Base-by-base conservation (phyloP, 371 early-diverging fungal genomes). In the Capniomyces stellatus region DNA sequence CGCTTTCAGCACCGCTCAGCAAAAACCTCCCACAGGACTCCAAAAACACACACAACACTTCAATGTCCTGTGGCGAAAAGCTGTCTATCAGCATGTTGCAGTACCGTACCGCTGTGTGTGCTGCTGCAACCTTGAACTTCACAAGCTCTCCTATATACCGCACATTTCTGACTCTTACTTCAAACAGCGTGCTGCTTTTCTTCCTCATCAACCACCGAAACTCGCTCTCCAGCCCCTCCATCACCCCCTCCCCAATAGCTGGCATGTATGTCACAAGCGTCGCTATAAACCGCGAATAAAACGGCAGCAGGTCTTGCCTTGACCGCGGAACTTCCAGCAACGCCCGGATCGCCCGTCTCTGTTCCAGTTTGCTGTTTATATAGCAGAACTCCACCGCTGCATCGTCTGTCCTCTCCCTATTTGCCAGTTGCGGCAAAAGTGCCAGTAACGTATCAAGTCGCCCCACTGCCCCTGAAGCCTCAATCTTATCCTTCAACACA, bases 371-470 rank as follows among this genome's bases (percentile, higher is more conserved):
- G 44, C 76, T 79, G 67, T 92, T 93, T 19, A 87, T 60, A 61
- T 78, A 90, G 61, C 92, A 91, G 67, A 94, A 93, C 42, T 94
- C 89, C 15, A 92, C 82, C 0, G 96, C 93, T 1, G 83, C 69
- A 58, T 83, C 76, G 67, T 98, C 95, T 31, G 89, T 83, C 58
- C 80, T 63, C 35, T 87, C 89, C 3, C 86, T 77, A 58, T 86
- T 92, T 50, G 79, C 74, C 52, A 88, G 71, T 12, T 71, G 75
- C 1, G 87, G 81, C n/a, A 97, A 74, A 22, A 79, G 75, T 22
- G 78, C 74, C 42, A 93, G 54, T 4, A 93, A 28, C 3, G 46
- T 42, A 44, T 52, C 53, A 18, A 52, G 29, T 31, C 53, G 25
- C 4, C 18, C 10, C 18, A 18, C 10, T 4, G 53, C 27, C 3